Evolutionary conservation across 2,329 filamentous ascomycete genomes (phyloP).

Genomic region (Lecanicillium sp.): DNA sequence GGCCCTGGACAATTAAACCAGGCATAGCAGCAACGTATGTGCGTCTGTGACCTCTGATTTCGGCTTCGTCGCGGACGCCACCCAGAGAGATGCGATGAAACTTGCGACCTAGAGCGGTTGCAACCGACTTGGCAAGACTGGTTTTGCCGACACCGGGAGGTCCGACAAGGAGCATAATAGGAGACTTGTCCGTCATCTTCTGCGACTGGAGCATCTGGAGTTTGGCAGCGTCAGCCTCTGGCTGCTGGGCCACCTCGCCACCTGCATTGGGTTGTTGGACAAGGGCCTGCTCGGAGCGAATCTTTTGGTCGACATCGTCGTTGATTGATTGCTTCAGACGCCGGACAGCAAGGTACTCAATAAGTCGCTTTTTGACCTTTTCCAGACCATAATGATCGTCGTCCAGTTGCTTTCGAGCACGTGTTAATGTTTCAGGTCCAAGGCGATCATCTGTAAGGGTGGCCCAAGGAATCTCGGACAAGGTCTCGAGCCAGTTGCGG

Average conservation of each 20-base stretch:
- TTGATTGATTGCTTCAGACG: conserved; percentile 91
- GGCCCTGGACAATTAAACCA: conserved; percentile 82
- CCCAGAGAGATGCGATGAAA: conserved; percentile 97
- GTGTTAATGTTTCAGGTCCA: conserved; percentile 69
- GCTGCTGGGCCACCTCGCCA: conserved; percentile 26
- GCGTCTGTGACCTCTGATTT: conserved; percentile 88
- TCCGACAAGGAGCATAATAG: conserved; percentile 86
- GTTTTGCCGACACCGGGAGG: conserved; percentile 96
- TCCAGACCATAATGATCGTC: conserved; percentile 95
- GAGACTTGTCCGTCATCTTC: conserved; percentile 88
- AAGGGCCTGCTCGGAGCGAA: conserved; percentile 52
- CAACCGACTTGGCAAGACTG: conserved; percentile 86
- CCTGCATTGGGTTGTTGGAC: conserved; percentile 35
- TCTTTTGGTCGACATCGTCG: conserved; percentile 71
- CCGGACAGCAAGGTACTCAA: conserved; percentile 95
- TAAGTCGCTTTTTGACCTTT: conserved; percentile 90
- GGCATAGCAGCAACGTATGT: conserved; percentile 99
- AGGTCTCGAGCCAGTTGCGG: conserved; percentile 86
- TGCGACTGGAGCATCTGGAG: conserved; percentile 72
- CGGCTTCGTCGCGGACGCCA: conserved; percentile 91
- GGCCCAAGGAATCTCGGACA: conserved; percentile 91
- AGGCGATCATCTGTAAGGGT: conserved; percentile 79
- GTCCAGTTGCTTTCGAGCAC: conserved; percentile 83
- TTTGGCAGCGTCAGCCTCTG: conserved; percentile 45
- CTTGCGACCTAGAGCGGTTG: conserved; percentile 84